Evolutionary conservation across 306 rosid species (phyloP).

Genomic region (Citrullus mucosospermus): DNA sequence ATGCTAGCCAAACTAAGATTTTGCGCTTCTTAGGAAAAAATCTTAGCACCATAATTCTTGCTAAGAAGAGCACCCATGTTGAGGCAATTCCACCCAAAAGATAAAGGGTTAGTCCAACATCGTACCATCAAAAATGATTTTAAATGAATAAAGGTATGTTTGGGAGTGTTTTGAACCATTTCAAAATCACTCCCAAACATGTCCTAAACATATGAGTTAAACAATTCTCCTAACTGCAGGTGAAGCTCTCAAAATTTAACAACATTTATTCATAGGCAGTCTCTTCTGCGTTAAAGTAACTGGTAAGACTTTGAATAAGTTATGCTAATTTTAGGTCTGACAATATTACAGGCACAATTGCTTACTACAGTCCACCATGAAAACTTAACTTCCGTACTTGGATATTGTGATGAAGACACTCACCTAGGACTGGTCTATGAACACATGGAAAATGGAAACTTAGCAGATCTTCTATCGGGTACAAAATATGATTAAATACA

Average conservation of each 20-base stretch:
- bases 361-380: conserved; percentile 40
- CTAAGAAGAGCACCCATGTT: no score
- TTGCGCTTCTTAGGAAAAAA: no score
- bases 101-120: no score
- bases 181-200: no score
- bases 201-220: neutral
- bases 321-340: neutral
- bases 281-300: neutral
- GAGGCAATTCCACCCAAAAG: no score
- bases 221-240: neutral
- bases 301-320: neutral
- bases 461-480: conserved; percentile 21
- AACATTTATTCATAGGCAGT: neutral
- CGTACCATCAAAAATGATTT: neutral
- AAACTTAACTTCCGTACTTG: conserved; percentile 36
- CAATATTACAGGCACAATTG: conserved; percentile 23
- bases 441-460: conserved; percentile 24
- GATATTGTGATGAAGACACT: conserved; percentile 22
- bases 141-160: no score
- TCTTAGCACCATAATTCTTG: no score
- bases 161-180: neutral
- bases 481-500: neutral
- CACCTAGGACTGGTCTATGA: conserved; percentile 21
- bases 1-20: no score
- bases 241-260: neutral